Evolutionary conservation across 495 filamentous ascomycete genomes (phyloP), one percentile per base, ranked within the genome.

Genomic region (Neurospora sp.): DNA sequence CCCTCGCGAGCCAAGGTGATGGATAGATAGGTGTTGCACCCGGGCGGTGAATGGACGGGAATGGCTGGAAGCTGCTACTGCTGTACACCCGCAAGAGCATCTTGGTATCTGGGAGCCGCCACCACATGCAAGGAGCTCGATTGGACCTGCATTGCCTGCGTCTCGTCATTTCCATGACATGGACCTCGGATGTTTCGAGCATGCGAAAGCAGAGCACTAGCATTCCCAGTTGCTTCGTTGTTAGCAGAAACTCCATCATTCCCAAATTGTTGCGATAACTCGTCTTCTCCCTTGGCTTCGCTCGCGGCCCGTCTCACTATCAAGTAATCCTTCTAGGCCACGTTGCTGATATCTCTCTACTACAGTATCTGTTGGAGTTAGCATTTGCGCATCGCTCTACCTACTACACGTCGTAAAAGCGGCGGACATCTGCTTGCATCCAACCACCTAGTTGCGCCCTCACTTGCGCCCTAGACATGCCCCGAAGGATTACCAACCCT

Each of bases 401-500:
- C 27, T 69, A 27, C 74, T 61, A 44, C 42, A 42, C 48, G 42
- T 18, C 70, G 40, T 53, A 31, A 31, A 61, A 39, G 11, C 70
- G 53, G 42, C 70, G 35, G 41, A 61, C 71, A 22, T 39, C 44
- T 42, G 39, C 68, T 35, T 38, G 7, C 20, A 37, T 69, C 44
- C 69, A 37, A 71, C 27, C 53, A 65, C 53, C 53, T 65, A 65
- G 53, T 35, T 16, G 53, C 69, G 38, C 35, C 22, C 39, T 31
- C 44, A 39, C 69, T 22, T 53, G 53, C 20, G 39, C 69, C 69
- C 68, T 70, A 73, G 78, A 82, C 73, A 85, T 90, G 89, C 80
- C 82, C 76, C 89, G 88, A 84, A 81, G 88, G 78, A 78, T 86
- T 38, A 65, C 81, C 31, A 83, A 83, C 73, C 81, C 81, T 35